These are phyloP conservation scores for Wallacemonas sp. DNA, from an alignment of 208 protist genomes.

Conservation along the genomic window DNA sequence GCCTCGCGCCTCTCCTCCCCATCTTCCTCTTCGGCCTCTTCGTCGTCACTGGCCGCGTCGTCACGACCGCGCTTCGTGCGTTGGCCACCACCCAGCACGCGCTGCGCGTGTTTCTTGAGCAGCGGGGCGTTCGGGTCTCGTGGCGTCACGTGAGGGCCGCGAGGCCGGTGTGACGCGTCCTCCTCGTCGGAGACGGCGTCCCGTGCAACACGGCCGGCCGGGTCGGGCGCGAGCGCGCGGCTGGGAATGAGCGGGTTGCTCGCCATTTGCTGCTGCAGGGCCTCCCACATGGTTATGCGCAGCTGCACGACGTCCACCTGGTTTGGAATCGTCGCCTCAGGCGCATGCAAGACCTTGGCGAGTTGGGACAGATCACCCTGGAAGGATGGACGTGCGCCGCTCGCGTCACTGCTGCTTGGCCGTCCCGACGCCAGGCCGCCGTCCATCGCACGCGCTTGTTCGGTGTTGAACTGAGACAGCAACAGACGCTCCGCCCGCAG, in stretches of 20 bases:
- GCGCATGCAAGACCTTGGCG: constrained; percentile 47
- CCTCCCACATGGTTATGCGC: constrained; percentile 77
- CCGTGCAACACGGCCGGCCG: constrained; percentile 6
- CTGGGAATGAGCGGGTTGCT: constrained; percentile 15
- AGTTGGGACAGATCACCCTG: constrained; percentile 32
- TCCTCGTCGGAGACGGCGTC: constrained; percentile 5
- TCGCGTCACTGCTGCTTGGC: constrained; percentile 13
- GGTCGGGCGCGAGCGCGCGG: constrained; percentile 9
- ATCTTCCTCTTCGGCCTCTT: neutral
- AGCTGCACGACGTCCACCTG: constrained; percentile 85
- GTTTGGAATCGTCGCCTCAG: constrained; percentile 65
- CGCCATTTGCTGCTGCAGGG: constrained; percentile 37
- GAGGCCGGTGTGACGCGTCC: constrained; percentile 4
- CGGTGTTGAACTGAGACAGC: constrained; percentile 37
- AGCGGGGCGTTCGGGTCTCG: constrained; percentile 3
- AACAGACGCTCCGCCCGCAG: constrained; percentile 30
- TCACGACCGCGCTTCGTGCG: neutral
- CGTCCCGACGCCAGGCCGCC: constrained; percentile 9
- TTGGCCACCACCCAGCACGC: neutral
- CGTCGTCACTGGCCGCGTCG: neutral
- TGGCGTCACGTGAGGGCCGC: neutral
- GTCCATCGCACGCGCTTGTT: constrained; percentile 18
- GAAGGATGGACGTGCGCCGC: neutral
- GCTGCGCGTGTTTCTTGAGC: constrained; percentile 4
- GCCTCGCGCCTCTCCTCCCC: neutral